Evolutionary conservation across 2,329 filamentous ascomycete genomes (phyloP).

Genomic region (Ramularia endophylla): DNA sequence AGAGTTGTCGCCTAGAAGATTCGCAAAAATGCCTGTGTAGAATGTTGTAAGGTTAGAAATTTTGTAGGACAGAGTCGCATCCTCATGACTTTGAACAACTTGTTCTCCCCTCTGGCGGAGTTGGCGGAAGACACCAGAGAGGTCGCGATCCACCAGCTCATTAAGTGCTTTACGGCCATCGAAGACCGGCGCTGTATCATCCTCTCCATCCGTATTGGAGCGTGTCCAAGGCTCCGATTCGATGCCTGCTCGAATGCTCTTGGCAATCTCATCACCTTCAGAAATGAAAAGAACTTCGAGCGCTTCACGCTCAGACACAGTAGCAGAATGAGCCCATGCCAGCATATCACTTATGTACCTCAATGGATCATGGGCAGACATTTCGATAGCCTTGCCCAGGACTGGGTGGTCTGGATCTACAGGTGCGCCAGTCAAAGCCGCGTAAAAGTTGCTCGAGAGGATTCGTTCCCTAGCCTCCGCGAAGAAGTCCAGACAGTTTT

Average conservation of each 20-base stretch:
- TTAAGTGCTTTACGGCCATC: conserved; percentile 77
- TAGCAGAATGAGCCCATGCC: conserved; percentile 90
- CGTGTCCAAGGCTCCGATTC: conserved; percentile 76
- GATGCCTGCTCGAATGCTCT: conserved; percentile 70
- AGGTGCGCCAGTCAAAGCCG: conserved; percentile 71
- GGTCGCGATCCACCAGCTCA: conserved; percentile 78
- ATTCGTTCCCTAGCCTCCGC: conserved; percentile 83
- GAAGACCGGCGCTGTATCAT: conserved; percentile 50
- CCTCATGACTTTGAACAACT: conserved; percentile 86
- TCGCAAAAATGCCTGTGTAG: conserved; percentile 79
- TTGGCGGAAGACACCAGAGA: conserved; percentile 74
- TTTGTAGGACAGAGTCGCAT: conserved; percentile 81
- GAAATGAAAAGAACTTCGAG: conserved; percentile 86
- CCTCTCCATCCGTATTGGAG: conserved; percentile 48
- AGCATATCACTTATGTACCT: conserved; percentile 96
- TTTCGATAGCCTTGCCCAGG: conserved; percentile 78
- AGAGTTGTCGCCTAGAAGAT: conserved; percentile 65
- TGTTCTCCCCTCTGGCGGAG: conserved; percentile 87
- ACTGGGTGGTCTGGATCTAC: conserved; percentile 48
- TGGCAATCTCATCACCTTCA: conserved; percentile 82
- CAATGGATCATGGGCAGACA: conserved; percentile 84
- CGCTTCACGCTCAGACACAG: conserved; percentile 89
- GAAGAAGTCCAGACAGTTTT: conserved; percentile 89
- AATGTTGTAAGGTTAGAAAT: conserved; percentile 85
- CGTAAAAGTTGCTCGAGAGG: conserved; percentile 82